Evolutionary conservation across 257 asterid genomes (phyloP).

Genomic region (Fraxinus cuspidata): DNA sequence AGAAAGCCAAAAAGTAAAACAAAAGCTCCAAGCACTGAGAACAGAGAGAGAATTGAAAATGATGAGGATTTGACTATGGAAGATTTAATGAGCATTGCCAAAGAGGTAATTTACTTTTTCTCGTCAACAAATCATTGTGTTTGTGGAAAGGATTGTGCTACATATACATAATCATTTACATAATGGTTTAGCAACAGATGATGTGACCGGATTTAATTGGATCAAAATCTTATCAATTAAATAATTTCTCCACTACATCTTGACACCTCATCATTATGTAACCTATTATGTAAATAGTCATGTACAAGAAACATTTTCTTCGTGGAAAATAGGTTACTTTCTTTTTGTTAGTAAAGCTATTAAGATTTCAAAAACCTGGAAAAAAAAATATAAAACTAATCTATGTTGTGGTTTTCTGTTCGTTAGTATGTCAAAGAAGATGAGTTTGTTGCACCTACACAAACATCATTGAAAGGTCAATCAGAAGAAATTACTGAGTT

Average conservation of each 20-base stretch:
- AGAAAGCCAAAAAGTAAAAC: background rate
- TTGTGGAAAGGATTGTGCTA: background rate
- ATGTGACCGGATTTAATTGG: too few relatives aligned
- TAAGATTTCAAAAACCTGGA: background rate
- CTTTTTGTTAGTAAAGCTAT: background rate
- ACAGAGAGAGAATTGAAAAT: background rate
- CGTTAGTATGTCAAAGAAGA: slow-evolving; percentile 18
- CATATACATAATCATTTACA: too few relatives aligned
- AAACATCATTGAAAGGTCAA: background rate
- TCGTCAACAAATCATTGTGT: background rate
- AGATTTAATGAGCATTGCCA: slow-evolving; percentile 43
- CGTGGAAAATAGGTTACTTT: background rate
- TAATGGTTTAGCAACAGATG: too few relatives aligned
- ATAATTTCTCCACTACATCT: too few relatives aligned
- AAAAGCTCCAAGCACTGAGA: background rate
- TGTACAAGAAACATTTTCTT: too few relatives aligned
- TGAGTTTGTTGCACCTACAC: slow-evolving; percentile 4
- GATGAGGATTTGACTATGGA: slow-evolving; percentile 44
- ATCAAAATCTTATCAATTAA: too few relatives aligned
- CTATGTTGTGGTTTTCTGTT: background rate
- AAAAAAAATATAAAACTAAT: background rate
- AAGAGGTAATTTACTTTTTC: slow-evolving; percentile 36
- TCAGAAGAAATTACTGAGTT: slow-evolving; percentile 2
- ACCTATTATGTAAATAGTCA: too few relatives aligned
- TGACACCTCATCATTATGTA: too few relatives aligned